These are phyloP conservation scores for Lichtheimia ornata DNA, from an alignment of 371 early-diverging fungal genomes.

Conservation along the genomic window DNA sequence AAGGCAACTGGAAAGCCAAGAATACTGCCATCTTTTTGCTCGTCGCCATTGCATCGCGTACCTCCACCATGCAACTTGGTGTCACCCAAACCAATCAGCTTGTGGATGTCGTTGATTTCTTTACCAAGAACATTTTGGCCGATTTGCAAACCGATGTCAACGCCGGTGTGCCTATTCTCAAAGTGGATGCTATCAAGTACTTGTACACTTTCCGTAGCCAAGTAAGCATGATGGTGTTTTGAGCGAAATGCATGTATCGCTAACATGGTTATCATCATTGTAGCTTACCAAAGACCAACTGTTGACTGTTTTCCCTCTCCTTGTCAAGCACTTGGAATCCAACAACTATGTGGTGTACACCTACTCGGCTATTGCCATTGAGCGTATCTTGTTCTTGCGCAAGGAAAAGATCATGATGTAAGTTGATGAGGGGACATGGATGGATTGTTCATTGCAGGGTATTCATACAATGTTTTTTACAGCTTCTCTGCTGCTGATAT, in stretches of 20 bases:
- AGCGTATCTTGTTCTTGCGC: constrained; percentile 86
- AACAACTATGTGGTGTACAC: constrained; percentile 86
- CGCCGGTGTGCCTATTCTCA: constrained; percentile 82
- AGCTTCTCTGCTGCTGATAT: constrained; percentile 77
- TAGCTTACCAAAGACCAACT: constrained; percentile 78
- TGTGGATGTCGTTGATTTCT: constrained; percentile 84
- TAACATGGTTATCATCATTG: constrained; percentile 4
- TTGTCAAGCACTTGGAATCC: constrained; percentile 81
- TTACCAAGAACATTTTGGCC: constrained; percentile 77
- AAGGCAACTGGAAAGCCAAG: constrained; percentile 91
- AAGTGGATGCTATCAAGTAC: constrained; percentile 93
- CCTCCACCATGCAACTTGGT: constrained; percentile 67
- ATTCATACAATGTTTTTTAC: not conserved
- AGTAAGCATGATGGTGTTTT: constrained; percentile 23
- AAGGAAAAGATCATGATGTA: constrained; percentile 65
- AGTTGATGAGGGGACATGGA: constrained; percentile 13
- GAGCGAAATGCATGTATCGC: not conserved
- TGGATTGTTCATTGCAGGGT: not conserved
- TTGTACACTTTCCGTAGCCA: constrained; percentile 91
- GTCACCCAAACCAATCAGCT: constrained; percentile 78
- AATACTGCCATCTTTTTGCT: constrained; percentile 93
- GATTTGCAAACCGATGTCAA: constrained; percentile 78
- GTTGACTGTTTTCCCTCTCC: constrained; percentile 72
- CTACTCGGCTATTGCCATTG: constrained; percentile 91
- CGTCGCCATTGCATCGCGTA: constrained; percentile 81